Base-by-base conservation (phyloP, 495 filamentous ascomycete genomes). In the Penicillium psychrofluorescens region DNA sequence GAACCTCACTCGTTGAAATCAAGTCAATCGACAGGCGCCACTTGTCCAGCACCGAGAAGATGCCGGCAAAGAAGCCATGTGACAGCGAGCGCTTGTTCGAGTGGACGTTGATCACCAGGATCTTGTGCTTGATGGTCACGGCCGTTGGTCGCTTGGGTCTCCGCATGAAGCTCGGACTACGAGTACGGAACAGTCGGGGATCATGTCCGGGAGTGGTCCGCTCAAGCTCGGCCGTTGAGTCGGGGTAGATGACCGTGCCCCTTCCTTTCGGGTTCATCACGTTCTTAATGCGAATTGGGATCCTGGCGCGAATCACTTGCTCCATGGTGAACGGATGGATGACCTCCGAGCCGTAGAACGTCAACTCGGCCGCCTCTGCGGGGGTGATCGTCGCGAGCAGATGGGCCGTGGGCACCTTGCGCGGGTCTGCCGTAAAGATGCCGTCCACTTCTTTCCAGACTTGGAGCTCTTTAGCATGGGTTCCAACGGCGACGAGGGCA, bases 241-340 rank as follows among this genome's bases (percentile, higher is more conserved):
- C 64, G 11, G 68, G 73, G 53, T 87, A 83, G 50, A 99, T 90
- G 41, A 95, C 73, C 27, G 92, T 99, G 38, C 92, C 92, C 44
- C 79, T 77, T 42, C 87, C 86, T 34, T 81, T 78, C 0, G 94
- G 89, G 54, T 96, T 95, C 70, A 94, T 90, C 58, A 97, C 92
- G 61, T 98, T 97, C 71, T 97, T 96, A 65, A 97, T 97, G 45
- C 92, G 86, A 53, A 96, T 94, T 8, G 85, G 88, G 61, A 97
- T 97, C 41, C 77, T 77, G 3, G 91, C 90, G 40, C 82, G 85
- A 62, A 97, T 95, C 40, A 92, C 92, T 61, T 96, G 92, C 66
- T 98, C 90, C 88, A 98, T 97, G 42, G 92, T 98, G 57, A 95
- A 84, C 39, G 92, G 92, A 55, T 98, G 92, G 50, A 98, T 96